Conservation (phyloP, 306 rosid genomes). For the Fagus sylvatica region DNA sequence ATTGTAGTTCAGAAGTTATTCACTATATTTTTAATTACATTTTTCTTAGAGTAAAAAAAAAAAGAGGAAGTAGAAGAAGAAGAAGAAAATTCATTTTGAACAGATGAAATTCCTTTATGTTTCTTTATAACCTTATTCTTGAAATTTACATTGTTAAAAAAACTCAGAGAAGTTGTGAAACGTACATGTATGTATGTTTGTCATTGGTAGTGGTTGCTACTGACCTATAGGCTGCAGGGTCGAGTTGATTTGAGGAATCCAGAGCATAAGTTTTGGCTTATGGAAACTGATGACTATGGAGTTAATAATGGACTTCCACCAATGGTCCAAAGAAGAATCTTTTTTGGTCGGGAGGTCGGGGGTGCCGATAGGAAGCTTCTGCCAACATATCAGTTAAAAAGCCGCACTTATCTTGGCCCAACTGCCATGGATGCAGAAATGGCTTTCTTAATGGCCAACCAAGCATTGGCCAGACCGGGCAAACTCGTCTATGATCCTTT, state of each 20-base stretch:
- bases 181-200: neutral
- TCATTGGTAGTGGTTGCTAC: constrained; percentile 17
- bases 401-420: constrained; percentile 94
- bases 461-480: constrained; percentile 74
- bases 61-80: neutral
- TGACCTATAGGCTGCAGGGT: constrained; percentile 52
- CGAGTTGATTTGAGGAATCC: constrained; percentile 78
- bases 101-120: neutral
- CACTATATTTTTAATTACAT: neutral
- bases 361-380: constrained; percentile 85
- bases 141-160: neutral
- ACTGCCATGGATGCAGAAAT: constrained; percentile 99
- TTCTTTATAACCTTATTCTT: neutral
- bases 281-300: constrained; percentile 78
- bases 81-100: neutral
- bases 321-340: constrained; percentile 59
- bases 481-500: constrained; percentile 91
- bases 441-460: constrained; percentile 96
- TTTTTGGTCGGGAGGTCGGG: constrained; percentile 93
- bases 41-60: neutral
- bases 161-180: neutral
- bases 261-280: constrained; percentile 84
- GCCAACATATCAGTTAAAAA: constrained; percentile 93
- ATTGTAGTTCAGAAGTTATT: too few species aligned
- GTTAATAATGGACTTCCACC: constrained; percentile 92